phyloP scores from a whole-genome alignment of 805 yeast genomes.

The Myxozyma sirexii region DNA sequence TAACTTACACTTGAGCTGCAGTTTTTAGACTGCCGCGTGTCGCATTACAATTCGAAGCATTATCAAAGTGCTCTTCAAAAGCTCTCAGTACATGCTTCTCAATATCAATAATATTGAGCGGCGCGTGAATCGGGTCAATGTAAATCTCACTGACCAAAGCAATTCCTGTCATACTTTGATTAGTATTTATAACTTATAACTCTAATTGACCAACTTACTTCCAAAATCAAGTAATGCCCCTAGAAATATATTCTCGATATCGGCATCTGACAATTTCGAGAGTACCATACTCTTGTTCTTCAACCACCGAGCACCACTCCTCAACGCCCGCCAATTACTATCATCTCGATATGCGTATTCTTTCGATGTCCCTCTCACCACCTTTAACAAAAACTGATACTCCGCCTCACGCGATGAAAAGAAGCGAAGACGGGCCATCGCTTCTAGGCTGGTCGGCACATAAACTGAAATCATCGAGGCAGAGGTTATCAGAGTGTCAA shows the following conservation, averaged over 20 bases:
- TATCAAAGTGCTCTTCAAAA: slow-evolving; percentile 50
- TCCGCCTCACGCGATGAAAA: slow-evolving; percentile 27
- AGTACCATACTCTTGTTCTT: slow-evolving; percentile 30
- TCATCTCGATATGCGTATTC: slow-evolving; percentile 33
- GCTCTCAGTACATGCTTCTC: slow-evolving; percentile 32
- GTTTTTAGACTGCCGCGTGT: slow-evolving; percentile 47
- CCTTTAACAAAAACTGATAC: slow-evolving; percentile 23
- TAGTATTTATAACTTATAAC: too few species aligned
- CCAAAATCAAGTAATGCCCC: slow-evolving; percentile 32
- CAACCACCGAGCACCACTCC: slow-evolving; percentile 29
- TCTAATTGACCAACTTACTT: slow-evolving; percentile 2
- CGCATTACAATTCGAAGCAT: slow-evolving; percentile 48
- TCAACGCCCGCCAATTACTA: slow-evolving; percentile 30
- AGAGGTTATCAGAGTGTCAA: slow-evolving; percentile 28
- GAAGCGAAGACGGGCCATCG: slow-evolving; percentile 23
- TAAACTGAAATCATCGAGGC: slow-evolving; percentile 30
- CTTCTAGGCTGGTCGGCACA: slow-evolving; percentile 24
- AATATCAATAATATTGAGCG: slow-evolving; percentile 19
- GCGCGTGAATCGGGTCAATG: slow-evolving; percentile 23
- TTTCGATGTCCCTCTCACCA: slow-evolving; percentile 27
- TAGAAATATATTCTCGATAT: slow-evolving; percentile 27
- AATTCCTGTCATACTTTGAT: slow-evolving; percentile 32
- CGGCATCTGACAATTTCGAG: slow-evolving; percentile 34
- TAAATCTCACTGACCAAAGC: slow-evolving; percentile 33
- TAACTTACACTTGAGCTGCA: slow-evolving; percentile 39